Conservation (phyloP, 306 rosid genomes). For the Casuarina glauca region DNA sequence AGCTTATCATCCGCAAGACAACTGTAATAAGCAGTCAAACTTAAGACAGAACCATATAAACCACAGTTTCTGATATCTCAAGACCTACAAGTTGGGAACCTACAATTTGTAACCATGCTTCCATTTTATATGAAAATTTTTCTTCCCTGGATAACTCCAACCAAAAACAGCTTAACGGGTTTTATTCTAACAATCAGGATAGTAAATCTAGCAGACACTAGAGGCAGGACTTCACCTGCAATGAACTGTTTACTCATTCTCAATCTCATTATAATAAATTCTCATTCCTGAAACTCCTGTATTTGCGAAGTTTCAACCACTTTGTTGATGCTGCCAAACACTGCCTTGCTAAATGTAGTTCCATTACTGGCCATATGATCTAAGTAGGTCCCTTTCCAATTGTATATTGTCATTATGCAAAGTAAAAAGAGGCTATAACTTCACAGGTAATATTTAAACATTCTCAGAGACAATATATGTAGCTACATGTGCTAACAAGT, state of each 20-base stretch:
- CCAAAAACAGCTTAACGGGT: background rate
- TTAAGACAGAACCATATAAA: slow-evolving; percentile 21
- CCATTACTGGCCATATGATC: background rate
- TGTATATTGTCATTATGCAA: background rate
- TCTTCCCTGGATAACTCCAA: background rate
- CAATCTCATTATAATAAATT: background rate
- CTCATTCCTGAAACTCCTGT: background rate
- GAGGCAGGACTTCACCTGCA: background rate
- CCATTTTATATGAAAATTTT: background rate
- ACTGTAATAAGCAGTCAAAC: slow-evolving; percentile 59
- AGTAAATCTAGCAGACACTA: background rate
- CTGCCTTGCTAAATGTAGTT: background rate
- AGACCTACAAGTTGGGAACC: background rate
- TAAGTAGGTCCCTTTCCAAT: background rate
- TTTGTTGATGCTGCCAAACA: background rate
- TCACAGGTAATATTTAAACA: background rate
- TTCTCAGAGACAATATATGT: background rate
- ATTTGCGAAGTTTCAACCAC: background rate
- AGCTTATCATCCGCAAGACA: slow-evolving; percentile 96
- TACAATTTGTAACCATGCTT: background rate
- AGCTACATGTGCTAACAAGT: background rate
- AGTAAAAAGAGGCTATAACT: background rate
- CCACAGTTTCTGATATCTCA: background rate
- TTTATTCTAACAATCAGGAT: background rate
- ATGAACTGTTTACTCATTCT: background rate